Base-by-base conservation (phyloP, 2,329 filamentous ascomycete genomes). In the Xylaria sp. region DNA sequence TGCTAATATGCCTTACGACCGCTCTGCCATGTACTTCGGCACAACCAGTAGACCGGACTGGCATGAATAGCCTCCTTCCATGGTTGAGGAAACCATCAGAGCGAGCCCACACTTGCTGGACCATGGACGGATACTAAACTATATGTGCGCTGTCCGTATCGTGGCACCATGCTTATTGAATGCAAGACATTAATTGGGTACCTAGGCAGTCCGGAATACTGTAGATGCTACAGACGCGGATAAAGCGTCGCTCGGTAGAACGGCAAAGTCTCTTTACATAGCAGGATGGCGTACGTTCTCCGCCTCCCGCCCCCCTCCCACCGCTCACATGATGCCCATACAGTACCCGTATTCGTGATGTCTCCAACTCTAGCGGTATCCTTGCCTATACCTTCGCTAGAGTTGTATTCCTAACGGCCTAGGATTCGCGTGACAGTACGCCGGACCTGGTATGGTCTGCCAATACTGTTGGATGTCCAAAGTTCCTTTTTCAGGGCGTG, bases 321-420 rank as follows among this genome's bases (percentile, higher is more conserved):
- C 35, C 13, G 40, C 31, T 53, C 48, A 47, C 41, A 53, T 59
- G 17, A 47, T 40, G 17, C 19, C 13, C n/a, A n/a, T n/a, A n/a
- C n/a, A n/a, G n/a, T 37, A 37, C 9, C 31, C 23, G 23, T 38
- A 19, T 23, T 27, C 8, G 19, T 37, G 47, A 31, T 25, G 19
- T 47, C 46, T 52, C 52, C 53, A 57, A 57, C 33, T 19, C 31
- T 15, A 46, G 41, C 23, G 17, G 17, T 38, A 57, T 53, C 33
- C 33, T 37, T 53, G 58, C 15, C 37, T 25, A 25, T 19, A 33
- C 38, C 25, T 57, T 23, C 17, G n/a, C 19, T 23, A 29, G 31
- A 17, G 33, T 54, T 27, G 40, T 55, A 51, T 60, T 44, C 25
- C n/a, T 43, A 27, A 21, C 31, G 17, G 31, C 38, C 38, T 4